Evolutionary conservation across 306 rosid species (phyloP).

Genomic region (Spatholobus suberectus): DNA sequence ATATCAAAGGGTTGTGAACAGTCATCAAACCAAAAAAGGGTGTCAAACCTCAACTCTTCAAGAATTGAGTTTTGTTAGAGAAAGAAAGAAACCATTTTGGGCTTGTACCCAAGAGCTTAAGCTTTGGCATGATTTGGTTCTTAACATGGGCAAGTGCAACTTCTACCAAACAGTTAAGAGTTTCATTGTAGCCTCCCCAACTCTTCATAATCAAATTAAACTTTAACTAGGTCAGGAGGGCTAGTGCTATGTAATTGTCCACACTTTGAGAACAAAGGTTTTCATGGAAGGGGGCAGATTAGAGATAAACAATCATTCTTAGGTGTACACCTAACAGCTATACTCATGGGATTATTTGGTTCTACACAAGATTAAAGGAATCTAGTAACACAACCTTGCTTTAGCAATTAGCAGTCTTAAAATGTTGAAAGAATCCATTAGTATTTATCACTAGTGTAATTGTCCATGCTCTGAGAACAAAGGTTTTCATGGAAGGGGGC

Average conservation of each 20-base stretch:
- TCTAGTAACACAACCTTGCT: neutral
- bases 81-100: constrained; percentile 18
- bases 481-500: neutral
- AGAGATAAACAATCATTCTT: constrained; percentile 16
- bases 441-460: no score
- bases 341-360: constrained; percentile 17
- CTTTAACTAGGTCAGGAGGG: constrained; percentile 18
- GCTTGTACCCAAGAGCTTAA: constrained; percentile 29
- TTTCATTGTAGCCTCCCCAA: constrained; percentile 3
- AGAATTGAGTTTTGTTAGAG: neutral
- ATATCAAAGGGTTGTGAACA: constrained; percentile 10
- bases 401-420: neutral
- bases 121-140: constrained; percentile 18
- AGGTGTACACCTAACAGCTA: constrained; percentile 8
- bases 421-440: constrained; percentile 25
- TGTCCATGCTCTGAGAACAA: constrained; percentile 19
- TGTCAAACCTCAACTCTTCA: constrained; percentile 29
- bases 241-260: neutral
- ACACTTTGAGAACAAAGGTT: constrained; percentile 18
- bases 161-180: constrained; percentile 5
- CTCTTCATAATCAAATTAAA: constrained; percentile 18
- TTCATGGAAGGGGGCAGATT: constrained; percentile 1
- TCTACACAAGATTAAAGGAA: constrained; percentile 34
- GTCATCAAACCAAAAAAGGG: constrained; percentile 20
- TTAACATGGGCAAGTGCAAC: constrained; percentile 28